These are phyloP conservation scores for Ustilago sp. DNA, from an alignment of 1,284 basidiomycete species.

Conservation along the genomic window DNA sequence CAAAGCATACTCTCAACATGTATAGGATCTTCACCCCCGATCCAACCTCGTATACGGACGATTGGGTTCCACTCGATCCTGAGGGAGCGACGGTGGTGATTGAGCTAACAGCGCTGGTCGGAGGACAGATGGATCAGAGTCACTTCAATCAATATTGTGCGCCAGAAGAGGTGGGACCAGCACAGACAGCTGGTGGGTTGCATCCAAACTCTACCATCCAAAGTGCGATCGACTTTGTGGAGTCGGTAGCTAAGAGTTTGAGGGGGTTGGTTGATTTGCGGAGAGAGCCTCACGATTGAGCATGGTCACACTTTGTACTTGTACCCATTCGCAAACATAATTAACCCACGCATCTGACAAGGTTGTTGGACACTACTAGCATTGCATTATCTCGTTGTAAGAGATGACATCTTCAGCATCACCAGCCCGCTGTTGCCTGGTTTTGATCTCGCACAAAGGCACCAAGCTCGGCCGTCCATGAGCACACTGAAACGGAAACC, in stretches of 20 bases:
- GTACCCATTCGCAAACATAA: conserved; percentile 8
- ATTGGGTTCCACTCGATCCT: conserved; percentile 45
- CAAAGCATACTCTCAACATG: conserved; percentile 32
- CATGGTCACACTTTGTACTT: conserved; percentile 7
- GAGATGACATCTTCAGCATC: background rate
- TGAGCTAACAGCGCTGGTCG: conserved; percentile 29
- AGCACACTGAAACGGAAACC: conserved; percentile 91
- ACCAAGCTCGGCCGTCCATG: conserved; percentile 75
- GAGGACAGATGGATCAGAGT: conserved; percentile 35
- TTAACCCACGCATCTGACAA: background rate
- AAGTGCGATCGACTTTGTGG: conserved; percentile 33
- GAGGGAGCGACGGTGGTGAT: conserved; percentile 38
- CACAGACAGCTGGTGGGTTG: conserved; percentile 12
- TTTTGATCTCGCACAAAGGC: conserved; percentile 29
- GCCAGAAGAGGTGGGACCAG: background rate
- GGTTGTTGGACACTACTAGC: background rate
- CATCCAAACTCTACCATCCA: conserved; percentile 40
- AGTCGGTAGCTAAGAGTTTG: conserved; percentile 27
- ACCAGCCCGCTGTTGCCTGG: background rate
- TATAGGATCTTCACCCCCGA: conserved; percentile 49
- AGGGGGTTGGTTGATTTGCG: conserved; percentile 41
- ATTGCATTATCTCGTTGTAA: conserved; percentile 1
- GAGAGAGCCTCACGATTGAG: conserved; percentile 34
- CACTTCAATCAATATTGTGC: conserved; percentile 37
- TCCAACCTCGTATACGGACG: conserved; percentile 33